phyloP scores from a whole-genome alignment of 2,329 filamentous ascomycete species.

The Aspergillus pseudoviridinutans region DNA sequence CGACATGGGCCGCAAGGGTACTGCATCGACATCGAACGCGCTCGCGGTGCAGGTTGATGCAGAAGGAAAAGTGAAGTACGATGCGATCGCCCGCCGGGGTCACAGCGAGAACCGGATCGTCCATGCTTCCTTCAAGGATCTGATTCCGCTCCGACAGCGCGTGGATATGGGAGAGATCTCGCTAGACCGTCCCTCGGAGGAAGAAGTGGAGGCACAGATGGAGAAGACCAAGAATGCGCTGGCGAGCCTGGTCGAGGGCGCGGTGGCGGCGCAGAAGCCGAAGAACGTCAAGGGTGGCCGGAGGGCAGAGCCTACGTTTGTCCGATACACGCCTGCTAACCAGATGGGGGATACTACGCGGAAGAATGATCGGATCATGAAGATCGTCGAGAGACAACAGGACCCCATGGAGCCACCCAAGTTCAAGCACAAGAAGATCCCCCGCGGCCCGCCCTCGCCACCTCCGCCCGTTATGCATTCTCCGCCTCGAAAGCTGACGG shows the following conservation, averaged over 20 bases:
- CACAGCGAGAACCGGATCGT: slow-evolving; percentile 81
- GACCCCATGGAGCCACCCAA: slow-evolving; percentile 97
- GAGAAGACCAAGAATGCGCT: slow-evolving; percentile 86
- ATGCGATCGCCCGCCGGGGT: slow-evolving; percentile 86
- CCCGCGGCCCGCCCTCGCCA: slow-evolving; percentile 83
- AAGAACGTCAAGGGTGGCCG: slow-evolving; percentile 86
- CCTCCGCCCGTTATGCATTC: slow-evolving; percentile 94
- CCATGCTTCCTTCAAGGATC: slow-evolving; percentile 92
- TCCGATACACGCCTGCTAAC: slow-evolving; percentile 90
- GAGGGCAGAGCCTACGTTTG: slow-evolving; percentile 83
- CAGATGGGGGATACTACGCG: slow-evolving; percentile 87
- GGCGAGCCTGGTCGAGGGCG: slow-evolving; percentile 74
- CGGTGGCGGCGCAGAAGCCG: slow-evolving; percentile 87
- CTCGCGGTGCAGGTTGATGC: slow-evolving; percentile 87
- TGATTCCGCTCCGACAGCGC: slow-evolving; percentile 89
- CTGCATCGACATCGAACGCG: slow-evolving; percentile 70
- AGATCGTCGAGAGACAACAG: slow-evolving; percentile 89
- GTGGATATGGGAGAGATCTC: slow-evolving; percentile 91
- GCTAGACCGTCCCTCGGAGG: slow-evolving; percentile 75
- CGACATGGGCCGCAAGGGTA: slow-evolving; percentile 82
- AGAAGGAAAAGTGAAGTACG: slow-evolving; percentile 93
- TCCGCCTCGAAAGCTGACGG: slow-evolving; percentile 88
- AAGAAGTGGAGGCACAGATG: slow-evolving; percentile 77
- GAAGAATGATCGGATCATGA: slow-evolving; percentile 95
- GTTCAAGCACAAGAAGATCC: slow-evolving; percentile 99